phyloP scores from a whole-genome alignment of 176 grass and related monocot genomes.

The Raddia guianensis region DNA sequence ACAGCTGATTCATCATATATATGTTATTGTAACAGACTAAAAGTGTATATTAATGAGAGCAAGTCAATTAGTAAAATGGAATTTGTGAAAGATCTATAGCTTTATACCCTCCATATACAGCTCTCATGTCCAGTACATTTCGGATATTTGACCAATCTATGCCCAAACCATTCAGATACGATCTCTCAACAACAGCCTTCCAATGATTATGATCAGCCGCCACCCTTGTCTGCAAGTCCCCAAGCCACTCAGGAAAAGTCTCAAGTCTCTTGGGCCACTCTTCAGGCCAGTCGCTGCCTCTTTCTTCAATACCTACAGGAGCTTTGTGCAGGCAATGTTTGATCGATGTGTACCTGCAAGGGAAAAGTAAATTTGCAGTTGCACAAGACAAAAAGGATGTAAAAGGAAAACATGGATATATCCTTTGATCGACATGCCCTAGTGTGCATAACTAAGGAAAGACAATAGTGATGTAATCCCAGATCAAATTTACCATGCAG shows the following conservation, averaged over 20 bases:
- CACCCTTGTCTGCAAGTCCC: constrained; percentile 63
- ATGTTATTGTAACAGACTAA: constrained; percentile 8
- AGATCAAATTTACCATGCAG: constrained; percentile 61
- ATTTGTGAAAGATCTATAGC: neutral
- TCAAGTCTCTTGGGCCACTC: constrained; percentile 95
- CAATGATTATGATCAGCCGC: constrained; percentile 71
- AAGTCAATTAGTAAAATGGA: neutral
- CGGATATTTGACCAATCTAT: constrained; percentile 89
- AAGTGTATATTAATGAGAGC: neutral
- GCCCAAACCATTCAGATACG: constrained; percentile 85
- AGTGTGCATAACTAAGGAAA: constrained; percentile 15
- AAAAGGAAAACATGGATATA: neutral
- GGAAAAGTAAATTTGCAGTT: constrained; percentile 7
- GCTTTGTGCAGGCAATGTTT: constrained; percentile 84
- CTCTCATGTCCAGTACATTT: constrained; percentile 93
- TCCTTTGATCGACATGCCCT: neutral
- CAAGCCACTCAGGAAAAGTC: constrained; percentile 82
- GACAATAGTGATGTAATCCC: constrained; percentile 6
- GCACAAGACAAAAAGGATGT: constrained; percentile 28
- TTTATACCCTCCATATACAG: constrained; percentile 84
- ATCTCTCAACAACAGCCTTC: constrained; percentile 86
- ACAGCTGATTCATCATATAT: constrained; percentile 19
- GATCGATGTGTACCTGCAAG: constrained; percentile 76
- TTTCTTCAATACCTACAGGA: constrained; percentile 83
- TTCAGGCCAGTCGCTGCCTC: constrained; percentile 90